Percentiles rank a stretch among this genome's conserved stretches.
Evolutionary conservation across 495 filamentous ascomycete species (phyloP).

Genomic region (Penicillium chermesinum): DNA sequence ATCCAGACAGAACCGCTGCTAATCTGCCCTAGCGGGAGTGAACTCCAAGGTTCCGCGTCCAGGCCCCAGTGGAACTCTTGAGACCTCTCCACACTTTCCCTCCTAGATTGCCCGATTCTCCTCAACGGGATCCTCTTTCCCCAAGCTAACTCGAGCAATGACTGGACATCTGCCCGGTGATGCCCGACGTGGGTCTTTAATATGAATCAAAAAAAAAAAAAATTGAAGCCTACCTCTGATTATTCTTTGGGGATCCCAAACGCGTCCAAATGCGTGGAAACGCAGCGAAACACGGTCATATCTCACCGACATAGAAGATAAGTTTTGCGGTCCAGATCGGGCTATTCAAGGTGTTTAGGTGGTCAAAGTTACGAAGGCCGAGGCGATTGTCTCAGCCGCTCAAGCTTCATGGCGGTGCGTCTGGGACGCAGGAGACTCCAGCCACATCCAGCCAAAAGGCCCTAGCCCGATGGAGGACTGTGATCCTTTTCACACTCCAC

Average conservation of each 20-base stretch:
- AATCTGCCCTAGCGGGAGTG: neutral
- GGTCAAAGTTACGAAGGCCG: neutral
- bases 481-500: slow-evolving; percentile 1
- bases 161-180: slow-evolving; percentile 11
- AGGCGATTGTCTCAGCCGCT: neutral
- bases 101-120: slow-evolving; percentile 26
- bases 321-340: neutral
- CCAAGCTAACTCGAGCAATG: slow-evolving; percentile 4
- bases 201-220: slow-evolving; percentile 1
- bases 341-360: too few relatives aligned
- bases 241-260: neutral
- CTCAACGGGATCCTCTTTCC: slow-evolving; percentile 4
- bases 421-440: slow-evolving; percentile 3
- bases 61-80: slow-evolving; percentile 7
- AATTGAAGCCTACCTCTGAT: neutral
- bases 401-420: neutral
- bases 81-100: slow-evolving; percentile 8
- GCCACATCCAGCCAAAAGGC: slow-evolving; percentile 13
- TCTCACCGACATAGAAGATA: slow-evolving; percentile 1
- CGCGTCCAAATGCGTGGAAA: too few relatives aligned
- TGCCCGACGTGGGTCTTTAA: slow-evolving; percentile 18
- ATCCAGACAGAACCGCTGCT: slow-evolving; percentile 5
- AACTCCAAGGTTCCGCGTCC: neutral
- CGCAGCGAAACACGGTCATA: slow-evolving; percentile 3
- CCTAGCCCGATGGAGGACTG: neutral